These are phyloP conservation scores for Kazachstania africana DNA, from an alignment of 805 yeast species.

Conservation along the genomic window DNA sequence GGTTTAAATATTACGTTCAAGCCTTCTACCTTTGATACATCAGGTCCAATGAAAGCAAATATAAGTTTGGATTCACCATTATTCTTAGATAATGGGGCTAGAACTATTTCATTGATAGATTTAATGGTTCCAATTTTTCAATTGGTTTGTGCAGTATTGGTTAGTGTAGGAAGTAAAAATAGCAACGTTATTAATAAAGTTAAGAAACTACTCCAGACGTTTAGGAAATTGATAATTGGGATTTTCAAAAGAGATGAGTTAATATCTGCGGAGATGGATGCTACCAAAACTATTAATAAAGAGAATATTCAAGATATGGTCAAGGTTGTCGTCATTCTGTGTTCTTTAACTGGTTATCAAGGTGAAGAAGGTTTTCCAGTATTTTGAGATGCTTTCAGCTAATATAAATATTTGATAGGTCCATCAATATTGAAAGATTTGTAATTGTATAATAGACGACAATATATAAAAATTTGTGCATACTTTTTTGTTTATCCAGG, in stretches of 20 bases:
- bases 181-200: conserved; percentile 44
- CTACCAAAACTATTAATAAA: conserved; percentile 12
- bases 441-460: too few relatives aligned
- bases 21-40: conserved; percentile 21
- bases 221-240: conserved; percentile 47
- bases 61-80: conserved; percentile 44
- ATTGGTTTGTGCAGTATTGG: conserved; percentile 48
- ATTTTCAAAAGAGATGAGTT: conserved; percentile 47
- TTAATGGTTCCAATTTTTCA: conserved; percentile 66
- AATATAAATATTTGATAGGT: neutral
- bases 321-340: conserved; percentile 40
- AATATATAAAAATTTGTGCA: too few relatives aligned
- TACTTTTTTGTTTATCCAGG: too few relatives aligned
- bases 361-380: conserved; percentile 20
- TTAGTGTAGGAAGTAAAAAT: conserved; percentile 73
- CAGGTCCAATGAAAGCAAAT: conserved; percentile 31
- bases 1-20: conserved; percentile 47
- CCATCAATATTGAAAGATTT: neutral
- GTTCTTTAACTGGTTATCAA: conserved; percentile 36
- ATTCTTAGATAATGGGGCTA: conserved; percentile 17
- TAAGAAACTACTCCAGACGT: conserved; percentile 37
- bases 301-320: conserved; percentile 41
- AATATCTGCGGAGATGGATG: neutral
- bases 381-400: too few relatives aligned
- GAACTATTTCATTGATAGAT: conserved; percentile 47